Evolutionary conservation across 2,329 filamentous ascomycete species (phyloP), one percentile per base, ranked within the genome.

Genomic region (Colletotrichum coccodes): DNA sequence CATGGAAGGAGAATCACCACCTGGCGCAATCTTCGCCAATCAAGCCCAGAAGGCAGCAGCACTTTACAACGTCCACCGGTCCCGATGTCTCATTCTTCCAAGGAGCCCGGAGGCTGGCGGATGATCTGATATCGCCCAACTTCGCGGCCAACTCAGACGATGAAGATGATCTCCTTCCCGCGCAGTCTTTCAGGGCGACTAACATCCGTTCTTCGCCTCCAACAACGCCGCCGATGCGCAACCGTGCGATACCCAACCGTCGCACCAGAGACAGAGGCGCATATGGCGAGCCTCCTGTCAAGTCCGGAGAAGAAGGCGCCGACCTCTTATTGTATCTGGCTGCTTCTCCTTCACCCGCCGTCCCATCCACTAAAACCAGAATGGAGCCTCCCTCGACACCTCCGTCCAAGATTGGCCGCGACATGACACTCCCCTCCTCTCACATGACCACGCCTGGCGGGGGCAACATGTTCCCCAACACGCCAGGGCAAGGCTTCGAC

Each of bases 391-490:
- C 91, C 1, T 93, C 91, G 12, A 95, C 92, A n/a, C 92, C 92
- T 38, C 92, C 92, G 5, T 90, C 90, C 61, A 91, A 90, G 77
- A 40, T 65, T 42, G 89, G 85, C 83, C 82, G 77, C 75, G 90
- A 90, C 84, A 88, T 85, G 72, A 93, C 89, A 60, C 84, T 93
- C 71, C 94, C 90, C 26, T 97, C 90, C 64, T 97, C 91, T 30
- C 94, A 95, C 89, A 95, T 96, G 93, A 92, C 89, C n/a, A 96
- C 94, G 12, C 93, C 93, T 2, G 90, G 91, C 60, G 91, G 91
- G 46, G 88, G 89, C 70, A 92, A 90, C 75, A 80, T 91, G 53
- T 89, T 90, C 75, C 89, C 92, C 59, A 90, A 89, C 71, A 98
- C 95, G 1, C 95, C 95, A 0, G 91, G 91, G 18, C 92, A 95